Conservation (phyloP, 208 protist species). For the Crithidia brevicula region DNA sequence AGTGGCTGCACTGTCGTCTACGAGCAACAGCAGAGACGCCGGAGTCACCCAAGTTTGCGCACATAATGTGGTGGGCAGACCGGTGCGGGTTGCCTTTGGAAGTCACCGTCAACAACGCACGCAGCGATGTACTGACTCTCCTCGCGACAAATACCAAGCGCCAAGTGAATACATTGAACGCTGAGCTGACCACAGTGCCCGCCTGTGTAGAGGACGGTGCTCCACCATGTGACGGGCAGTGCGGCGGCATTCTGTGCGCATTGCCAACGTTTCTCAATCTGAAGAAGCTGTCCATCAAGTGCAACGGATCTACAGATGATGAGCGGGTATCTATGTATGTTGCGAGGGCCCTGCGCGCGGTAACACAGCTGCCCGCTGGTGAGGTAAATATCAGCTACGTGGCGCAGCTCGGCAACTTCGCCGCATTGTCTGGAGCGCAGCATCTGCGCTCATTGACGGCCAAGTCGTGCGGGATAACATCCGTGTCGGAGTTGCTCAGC, state of each 20-base stretch:
- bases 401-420: neutral
- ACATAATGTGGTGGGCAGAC: too few species aligned
- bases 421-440: neutral
- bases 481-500: neutral
- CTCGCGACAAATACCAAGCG: too few species aligned
- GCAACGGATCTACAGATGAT: neutral
- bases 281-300: neutral
- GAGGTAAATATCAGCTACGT: neutral
- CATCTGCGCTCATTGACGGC: neutral
- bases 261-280: neutral
- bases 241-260: neutral
- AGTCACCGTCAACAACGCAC: too few species aligned
- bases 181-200: too few species aligned
- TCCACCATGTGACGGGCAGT: neutral
- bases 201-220: too few species aligned
- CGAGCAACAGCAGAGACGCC: too few species aligned
- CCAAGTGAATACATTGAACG: too few species aligned
- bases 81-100: too few species aligned
- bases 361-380: neutral
- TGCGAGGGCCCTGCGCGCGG: neutral
- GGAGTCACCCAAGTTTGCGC: too few species aligned
- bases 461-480: neutral
- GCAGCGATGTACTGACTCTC: too few species aligned
- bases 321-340: neutral
- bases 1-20: too few species aligned